Base-by-base conservation (phyloP, 108 stramenopile species). In the Nitzschia palea region DNA sequence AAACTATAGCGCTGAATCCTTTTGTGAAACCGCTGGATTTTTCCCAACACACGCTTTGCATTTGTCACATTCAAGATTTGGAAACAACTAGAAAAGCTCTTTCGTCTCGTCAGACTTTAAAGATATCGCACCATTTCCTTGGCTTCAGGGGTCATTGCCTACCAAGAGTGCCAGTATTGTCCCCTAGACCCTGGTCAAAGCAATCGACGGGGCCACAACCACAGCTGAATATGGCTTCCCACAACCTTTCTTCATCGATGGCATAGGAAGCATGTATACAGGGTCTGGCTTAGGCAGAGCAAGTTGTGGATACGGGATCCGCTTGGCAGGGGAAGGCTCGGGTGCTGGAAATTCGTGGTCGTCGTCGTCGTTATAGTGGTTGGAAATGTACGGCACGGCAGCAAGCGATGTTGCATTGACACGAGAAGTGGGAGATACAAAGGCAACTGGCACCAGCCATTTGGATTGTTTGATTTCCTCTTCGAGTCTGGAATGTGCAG, bases 351-450 rank as follows among this genome's bases (percentile, higher is more conserved):
- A 20, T 4, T 4, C 18, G 4, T n/a, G 47, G 22, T 48, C 47
- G 18, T 18, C 47, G 10, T 40, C 37, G 37, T 40, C 6, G 10
- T 40, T 6, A n/a, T n/a, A n/a, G 37, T 40, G 37, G 6, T 40
- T 12, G 10, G 6, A 6, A 12, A 10, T 40, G 18, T n/a, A 48
- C 18, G 47, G 15, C 15, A 20, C 22, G 22, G 9, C 47, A 20
- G 47, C 47, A 48, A 48, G 15, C 15, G 47, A 12, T 18, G 47
- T 48, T 5, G n/a, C 8, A 48, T 48, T 48, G 18, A 20, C 4
- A 48, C 47, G 47, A 5, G 54, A 29, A 31, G 54, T 3, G n/a
- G 48, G 48, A n/a, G 59, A 8, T 20, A 60, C 59, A 60, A 60
- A 60, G 4, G 59, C 59, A 36, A 60, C n/a, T 6, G 59, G 36